These are phyloP conservation scores for Asterella californica DNA, from an alignment of 225 moss, liverwort and hornwort genomes.

Conservation along the genomic window DNA sequence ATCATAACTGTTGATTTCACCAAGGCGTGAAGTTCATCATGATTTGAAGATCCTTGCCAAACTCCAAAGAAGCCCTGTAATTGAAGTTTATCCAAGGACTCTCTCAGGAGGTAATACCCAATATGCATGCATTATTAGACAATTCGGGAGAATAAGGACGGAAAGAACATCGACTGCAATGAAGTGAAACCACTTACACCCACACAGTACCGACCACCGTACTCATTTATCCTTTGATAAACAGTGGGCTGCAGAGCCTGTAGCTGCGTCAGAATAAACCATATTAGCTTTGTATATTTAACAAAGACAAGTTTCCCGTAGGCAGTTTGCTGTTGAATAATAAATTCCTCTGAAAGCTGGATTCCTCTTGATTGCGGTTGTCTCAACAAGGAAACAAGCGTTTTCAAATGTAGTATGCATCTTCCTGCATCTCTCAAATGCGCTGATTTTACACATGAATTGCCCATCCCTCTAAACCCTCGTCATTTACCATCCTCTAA, in stretches of 20 bases:
- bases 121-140: background rate
- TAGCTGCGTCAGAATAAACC: conserved; percentile 46
- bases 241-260: conserved; percentile 91
- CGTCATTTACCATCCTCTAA: background rate
- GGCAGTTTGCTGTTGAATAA: too few relatives aligned
- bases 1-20: conserved; percentile 99
- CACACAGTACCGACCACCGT: conserved; percentile 88
- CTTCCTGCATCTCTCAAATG: background rate
- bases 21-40: conserved; percentile 90
- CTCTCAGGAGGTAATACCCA: background rate
- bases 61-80: conserved; percentile 80
- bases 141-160: background rate
- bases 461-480: background rate
- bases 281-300: background rate
- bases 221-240: conserved; percentile 78
- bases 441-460: background rate
- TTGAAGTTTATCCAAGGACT: background rate
- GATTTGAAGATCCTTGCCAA: conserved; percentile 95
- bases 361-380: background rate
- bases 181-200: conserved; percentile 59
- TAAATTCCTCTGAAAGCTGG: too few relatives aligned
- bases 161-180: background rate
- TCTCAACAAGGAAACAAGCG: background rate
- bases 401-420: background rate
- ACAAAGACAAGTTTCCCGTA: background rate